Evolutionary conservation across 306 rosid species (phyloP), one percentile per base, ranked within the genome.

Genomic region (Trifolium fragiferum): DNA sequence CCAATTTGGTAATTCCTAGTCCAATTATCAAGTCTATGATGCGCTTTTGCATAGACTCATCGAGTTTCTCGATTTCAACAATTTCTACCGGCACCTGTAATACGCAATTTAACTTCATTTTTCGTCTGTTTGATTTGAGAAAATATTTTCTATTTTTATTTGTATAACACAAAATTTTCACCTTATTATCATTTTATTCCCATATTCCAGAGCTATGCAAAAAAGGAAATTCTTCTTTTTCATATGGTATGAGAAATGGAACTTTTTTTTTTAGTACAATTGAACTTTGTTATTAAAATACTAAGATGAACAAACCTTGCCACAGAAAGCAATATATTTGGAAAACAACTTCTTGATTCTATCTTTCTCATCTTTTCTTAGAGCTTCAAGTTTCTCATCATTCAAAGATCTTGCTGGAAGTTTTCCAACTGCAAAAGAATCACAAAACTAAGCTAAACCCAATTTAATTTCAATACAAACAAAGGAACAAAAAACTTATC

Each of bases 381-480:
- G 46, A 84, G 84, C 75, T 83, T 83, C 83, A 14, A 93, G 69
- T 46, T 83, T 82, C 82, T 87, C 96, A 23, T 93, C 97, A 53
- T 75, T 89, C 44, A 93, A 85, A 81, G 82, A 88, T 55, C 79
- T 90, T 65, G 92, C 90, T 14, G 92, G 97, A 62, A 93, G 95
- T 85, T 89, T 93, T 11, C 98, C 97, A 84, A 87, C 98, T 91
- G 82, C 68, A 84, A 68, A 47, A 85, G 19, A 71, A 76, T 30
- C 73, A 50, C 33, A 77, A 75, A 78, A 66, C 19, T 27, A 67
- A 80, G 76, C 37, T 14, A 66, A 76, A 40, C 72, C 73, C 37
- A 64, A 43, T 38, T 51, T 70, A 72, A 72, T 78, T 82, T 76
- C 49, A 51, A 14, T 12, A 38, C 12, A 8, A 51, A 60, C 6